Conservation (phyloP, 2,329 filamentous ascomycete genomes). For the Periconia sp. region DNA sequence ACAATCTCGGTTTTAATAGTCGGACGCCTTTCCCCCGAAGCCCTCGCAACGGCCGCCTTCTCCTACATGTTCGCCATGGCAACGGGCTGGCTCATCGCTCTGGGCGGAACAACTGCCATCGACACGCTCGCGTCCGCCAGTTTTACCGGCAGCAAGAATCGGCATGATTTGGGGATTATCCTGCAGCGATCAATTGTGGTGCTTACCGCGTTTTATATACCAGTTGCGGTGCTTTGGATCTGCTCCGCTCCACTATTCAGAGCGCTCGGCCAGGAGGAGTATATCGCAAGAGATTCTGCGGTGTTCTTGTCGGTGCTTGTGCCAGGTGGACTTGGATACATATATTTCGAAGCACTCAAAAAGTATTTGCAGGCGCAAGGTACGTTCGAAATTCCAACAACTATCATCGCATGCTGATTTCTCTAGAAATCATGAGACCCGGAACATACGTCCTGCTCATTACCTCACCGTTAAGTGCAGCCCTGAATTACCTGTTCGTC, state of each 20-base stretch:
- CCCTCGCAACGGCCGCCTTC: constrained; percentile 79
- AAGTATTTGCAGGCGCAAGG: constrained; percentile 62
- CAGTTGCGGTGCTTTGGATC: constrained; percentile 73
- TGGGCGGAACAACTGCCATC: constrained; percentile 82
- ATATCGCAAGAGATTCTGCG: constrained; percentile 72
- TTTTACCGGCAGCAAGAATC: constrained; percentile 79
- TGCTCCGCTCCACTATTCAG: constrained; percentile 75
- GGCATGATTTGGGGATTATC: constrained; percentile 75
- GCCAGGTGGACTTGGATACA: constrained; percentile 80
- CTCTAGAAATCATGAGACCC: constrained; percentile 62
- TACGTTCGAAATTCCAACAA: constrained; percentile 23
- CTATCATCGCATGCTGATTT: constrained; percentile 9
- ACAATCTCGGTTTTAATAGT: constrained; percentile 81
- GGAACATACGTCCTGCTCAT: constrained; percentile 65
- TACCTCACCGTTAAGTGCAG: constrained; percentile 61
- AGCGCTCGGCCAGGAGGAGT: constrained; percentile 74
- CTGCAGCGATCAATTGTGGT: constrained; percentile 76
- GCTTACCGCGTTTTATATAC: constrained; percentile 70
- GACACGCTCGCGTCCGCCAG: constrained; percentile 82
- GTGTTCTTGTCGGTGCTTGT: constrained; percentile 73
- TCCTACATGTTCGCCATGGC: constrained; percentile 94
- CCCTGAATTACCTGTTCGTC: constrained; percentile 68
- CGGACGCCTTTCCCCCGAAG: constrained; percentile 75
- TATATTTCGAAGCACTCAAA: constrained; percentile 81
- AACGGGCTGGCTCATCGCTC: constrained; percentile 81